These are phyloP conservation scores for Acacia confusa DNA, from an alignment of 306 rosid genomes.

Conservation along the genomic window DNA sequence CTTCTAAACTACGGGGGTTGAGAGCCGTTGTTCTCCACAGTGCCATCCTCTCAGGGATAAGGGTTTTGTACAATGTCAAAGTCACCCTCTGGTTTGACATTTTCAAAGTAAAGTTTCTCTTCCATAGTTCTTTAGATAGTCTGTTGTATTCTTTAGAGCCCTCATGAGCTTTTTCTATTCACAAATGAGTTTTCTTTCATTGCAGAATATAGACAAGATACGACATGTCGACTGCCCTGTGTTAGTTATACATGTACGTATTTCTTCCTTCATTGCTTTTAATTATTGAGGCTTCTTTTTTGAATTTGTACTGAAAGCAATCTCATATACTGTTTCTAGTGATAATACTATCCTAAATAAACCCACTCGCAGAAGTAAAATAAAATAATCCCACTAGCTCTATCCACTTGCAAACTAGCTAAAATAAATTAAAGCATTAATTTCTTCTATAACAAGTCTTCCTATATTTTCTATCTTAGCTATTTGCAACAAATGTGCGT, in stretches of 20 bases:
- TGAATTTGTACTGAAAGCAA: neutral
- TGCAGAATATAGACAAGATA: conserved; percentile 82
- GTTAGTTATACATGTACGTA: conserved; percentile 70
- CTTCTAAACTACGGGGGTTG: conserved; percentile 47
- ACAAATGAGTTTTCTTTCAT: conserved; percentile 16
- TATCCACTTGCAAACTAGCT: too few species aligned
- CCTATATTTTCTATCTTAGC: too few species aligned
- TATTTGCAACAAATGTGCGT: neutral
- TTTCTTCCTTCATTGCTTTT: neutral
- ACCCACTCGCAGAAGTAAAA: too few species aligned
- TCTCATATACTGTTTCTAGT: neutral
- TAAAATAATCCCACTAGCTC: too few species aligned
- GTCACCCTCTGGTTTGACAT: conserved; percentile 79
- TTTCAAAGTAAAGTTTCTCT: conserved; percentile 53
- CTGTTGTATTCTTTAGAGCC: neutral
- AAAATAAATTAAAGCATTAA: too few species aligned
- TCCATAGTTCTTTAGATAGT: neutral
- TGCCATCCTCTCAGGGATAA: conserved; percentile 73
- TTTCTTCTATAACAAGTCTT: too few species aligned
- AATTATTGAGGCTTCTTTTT: neutral
- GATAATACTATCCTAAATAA: neutral
- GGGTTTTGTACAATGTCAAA: conserved; percentile 70
- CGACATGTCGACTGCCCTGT: conserved; percentile 59
- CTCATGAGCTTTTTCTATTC: conserved; percentile 20
- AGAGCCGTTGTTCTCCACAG: conserved; percentile 77